These are phyloP conservation scores for Fagopyrum esculentum DNA, from an alignment of 148 eudicot species.

Conservation along the genomic window DNA sequence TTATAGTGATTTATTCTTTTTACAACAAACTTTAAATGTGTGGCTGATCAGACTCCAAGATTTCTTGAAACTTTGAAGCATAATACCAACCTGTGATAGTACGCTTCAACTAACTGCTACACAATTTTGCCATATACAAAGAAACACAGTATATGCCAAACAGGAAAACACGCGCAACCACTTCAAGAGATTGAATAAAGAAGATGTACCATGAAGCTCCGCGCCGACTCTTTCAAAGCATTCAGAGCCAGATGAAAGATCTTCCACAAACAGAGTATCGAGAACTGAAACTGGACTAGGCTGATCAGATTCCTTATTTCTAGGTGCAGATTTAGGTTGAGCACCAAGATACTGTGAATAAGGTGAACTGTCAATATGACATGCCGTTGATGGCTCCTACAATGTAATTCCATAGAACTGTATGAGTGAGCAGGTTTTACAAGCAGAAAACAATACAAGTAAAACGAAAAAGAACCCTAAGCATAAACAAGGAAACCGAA, in stretches of 20 bases:
- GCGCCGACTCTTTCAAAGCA: constrained; percentile 78
- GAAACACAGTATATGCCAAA: neutral
- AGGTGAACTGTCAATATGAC: constrained; percentile 27
- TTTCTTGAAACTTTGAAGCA: neutral
- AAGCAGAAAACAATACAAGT: neutral
- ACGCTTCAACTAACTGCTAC: neutral
- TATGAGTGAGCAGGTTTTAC: neutral
- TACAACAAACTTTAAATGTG: neutral
- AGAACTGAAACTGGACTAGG: constrained; percentile 79
- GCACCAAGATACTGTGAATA: constrained; percentile 25
- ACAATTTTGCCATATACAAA: neutral
- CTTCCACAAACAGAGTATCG: constrained; percentile 57
- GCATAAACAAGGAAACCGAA: neutral
- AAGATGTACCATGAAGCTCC: constrained; percentile 65
- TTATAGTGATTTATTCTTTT: neutral
- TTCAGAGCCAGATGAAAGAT: constrained; percentile 70
- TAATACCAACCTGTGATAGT: neutral
- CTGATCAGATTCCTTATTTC: constrained; percentile 74
- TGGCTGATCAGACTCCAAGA: neutral
- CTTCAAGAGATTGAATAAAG: neutral
- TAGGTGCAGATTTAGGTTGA: constrained; percentile 50
- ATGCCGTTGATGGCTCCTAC: constrained; percentile 33
- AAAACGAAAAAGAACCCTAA: neutral
- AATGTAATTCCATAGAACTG: constrained; percentile 14
- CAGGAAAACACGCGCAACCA: neutral